Percentiles rank a stretch among this genome's conserved stretches.
Conservation (phyloP, 2,329 filamentous ascomycete genomes). For the Arthrinium phaeospermum region DNA sequence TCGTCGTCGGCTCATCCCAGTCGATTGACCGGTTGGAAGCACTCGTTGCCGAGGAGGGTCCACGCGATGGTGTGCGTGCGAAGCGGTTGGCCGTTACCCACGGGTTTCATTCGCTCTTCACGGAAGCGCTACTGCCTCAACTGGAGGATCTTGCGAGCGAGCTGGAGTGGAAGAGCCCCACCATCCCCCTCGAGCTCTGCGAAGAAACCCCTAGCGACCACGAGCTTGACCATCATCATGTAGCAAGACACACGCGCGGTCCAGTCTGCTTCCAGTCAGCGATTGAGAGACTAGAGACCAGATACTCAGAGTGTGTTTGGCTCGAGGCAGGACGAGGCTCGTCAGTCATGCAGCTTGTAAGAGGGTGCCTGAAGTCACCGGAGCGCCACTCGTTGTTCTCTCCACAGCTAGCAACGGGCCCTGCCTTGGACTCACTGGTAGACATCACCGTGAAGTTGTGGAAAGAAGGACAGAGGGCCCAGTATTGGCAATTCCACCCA, state of each 20-base stretch:
- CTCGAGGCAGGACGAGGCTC: conserved; percentile 29
- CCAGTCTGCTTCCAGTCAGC: conserved; percentile 29
- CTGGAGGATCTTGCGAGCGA: conserved; percentile 16
- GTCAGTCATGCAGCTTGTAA: conserved; percentile 23
- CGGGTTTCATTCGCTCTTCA: conserved; percentile 28
- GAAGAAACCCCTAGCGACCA: neutral
- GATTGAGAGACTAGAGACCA: conserved; percentile 22
- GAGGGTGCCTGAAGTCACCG: neutral
- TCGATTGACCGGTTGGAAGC: conserved; percentile 24
- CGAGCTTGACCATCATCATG: neutral
- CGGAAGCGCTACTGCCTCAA: conserved; percentile 21
- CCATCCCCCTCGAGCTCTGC: conserved; percentile 23
- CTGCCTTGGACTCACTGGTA: neutral
- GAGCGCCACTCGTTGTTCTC: conserved; percentile 12
- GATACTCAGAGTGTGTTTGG: conserved; percentile 22
- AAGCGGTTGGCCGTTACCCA: conserved; percentile 26
- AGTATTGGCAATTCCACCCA: conserved; percentile 35
- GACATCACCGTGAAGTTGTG: conserved; percentile 18
- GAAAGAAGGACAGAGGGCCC: conserved; percentile 17
- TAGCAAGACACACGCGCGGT: conserved; percentile 26
- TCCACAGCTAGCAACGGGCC: neutral
- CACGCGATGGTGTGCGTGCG: neutral
- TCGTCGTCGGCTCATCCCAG: conserved; percentile 24
- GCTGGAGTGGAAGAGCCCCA: conserved; percentile 22
- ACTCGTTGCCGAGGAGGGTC: neutral